phyloP scores from a whole-genome alignment of 371 early-diverging fungal species.

The Choanephora cucurbitarum region DNA sequence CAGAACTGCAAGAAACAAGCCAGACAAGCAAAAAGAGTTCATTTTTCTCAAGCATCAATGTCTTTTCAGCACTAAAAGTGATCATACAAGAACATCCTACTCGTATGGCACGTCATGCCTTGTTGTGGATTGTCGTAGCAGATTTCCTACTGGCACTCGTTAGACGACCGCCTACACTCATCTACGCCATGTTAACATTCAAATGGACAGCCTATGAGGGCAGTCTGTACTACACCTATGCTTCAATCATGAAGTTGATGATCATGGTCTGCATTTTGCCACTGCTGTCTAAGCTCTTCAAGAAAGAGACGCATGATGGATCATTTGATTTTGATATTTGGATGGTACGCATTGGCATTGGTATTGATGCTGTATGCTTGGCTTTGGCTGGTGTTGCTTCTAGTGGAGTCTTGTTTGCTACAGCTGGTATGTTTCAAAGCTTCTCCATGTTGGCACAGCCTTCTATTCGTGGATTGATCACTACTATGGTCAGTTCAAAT shows the following conservation, averaged over 20 bases:
- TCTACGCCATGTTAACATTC: conserved; percentile 49
- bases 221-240: conserved; percentile 31
- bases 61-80: conserved; percentile 34
- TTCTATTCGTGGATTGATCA: conserved; percentile 45
- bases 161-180: conserved; percentile 36
- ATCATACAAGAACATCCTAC: conserved; percentile 14
- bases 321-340: conserved; percentile 45
- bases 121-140: conserved; percentile 27
- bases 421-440: conserved; percentile 38
- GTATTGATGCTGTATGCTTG: conserved; percentile 38
- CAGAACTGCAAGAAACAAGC: neutral
- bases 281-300: conserved; percentile 23
- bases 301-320: conserved; percentile 2
- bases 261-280: conserved; percentile 35
- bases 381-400: conserved; percentile 37
- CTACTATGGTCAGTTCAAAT: conserved; percentile 43
- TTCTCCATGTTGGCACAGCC: conserved; percentile 44
- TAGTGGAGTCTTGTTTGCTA: conserved; percentile 23
- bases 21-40: conserved; percentile 2
- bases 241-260: conserved; percentile 21
- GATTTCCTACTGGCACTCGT: conserved; percentile 31
- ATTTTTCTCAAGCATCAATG: conserved; percentile 30
- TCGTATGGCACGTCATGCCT: conserved; percentile 20
- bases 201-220: conserved; percentile 51
- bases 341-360: conserved; percentile 49